Conservation (phyloP, 805 yeast species). For the Kuraishia hungarica region DNA sequence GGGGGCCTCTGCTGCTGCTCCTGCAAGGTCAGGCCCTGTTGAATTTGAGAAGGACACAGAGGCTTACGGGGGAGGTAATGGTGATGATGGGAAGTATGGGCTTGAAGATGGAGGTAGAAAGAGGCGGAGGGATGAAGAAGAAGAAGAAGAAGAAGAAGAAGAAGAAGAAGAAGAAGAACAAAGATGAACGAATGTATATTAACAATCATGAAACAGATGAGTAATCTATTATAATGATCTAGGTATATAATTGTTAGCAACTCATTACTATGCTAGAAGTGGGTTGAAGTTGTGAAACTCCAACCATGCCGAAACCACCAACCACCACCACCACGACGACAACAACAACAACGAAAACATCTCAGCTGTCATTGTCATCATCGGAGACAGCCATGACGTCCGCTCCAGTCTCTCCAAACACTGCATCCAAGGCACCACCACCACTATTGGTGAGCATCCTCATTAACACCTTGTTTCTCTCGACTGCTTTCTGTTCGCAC, state of each 20-base stretch:
- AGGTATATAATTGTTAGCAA: background rate
- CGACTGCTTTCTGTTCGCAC: conserved; percentile 64
- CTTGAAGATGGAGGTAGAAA: conserved; percentile 1
- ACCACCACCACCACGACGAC: too few species aligned
- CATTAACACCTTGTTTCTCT: conserved; percentile 31
- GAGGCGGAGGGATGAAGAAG: background rate
- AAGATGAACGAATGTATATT: too few species aligned
- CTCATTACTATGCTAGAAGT: background rate
- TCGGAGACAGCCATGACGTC: conserved; percentile 1
- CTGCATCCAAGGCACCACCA: conserved; percentile 5
- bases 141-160: too few species aligned
- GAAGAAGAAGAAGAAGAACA: too few species aligned
- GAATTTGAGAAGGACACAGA: conserved; percentile 16
- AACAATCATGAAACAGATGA: too few species aligned
- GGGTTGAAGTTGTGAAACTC: background rate
- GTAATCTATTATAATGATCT: too few species aligned
- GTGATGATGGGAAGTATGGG: conserved; percentile 2
- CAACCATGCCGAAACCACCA: background rate
- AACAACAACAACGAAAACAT: too few species aligned
- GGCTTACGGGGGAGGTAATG: background rate
- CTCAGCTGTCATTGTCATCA: conserved; percentile 4
- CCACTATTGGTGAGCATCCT: conserved; percentile 11
- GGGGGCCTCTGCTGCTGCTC: conserved; percentile 2
- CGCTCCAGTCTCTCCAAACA: conserved; percentile 6
- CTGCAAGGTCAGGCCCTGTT: conserved; percentile 13